Base-by-base conservation (phyloP, 2,329 filamentous ascomycete genomes). In the Raffaelea deltoideospora region DNA sequence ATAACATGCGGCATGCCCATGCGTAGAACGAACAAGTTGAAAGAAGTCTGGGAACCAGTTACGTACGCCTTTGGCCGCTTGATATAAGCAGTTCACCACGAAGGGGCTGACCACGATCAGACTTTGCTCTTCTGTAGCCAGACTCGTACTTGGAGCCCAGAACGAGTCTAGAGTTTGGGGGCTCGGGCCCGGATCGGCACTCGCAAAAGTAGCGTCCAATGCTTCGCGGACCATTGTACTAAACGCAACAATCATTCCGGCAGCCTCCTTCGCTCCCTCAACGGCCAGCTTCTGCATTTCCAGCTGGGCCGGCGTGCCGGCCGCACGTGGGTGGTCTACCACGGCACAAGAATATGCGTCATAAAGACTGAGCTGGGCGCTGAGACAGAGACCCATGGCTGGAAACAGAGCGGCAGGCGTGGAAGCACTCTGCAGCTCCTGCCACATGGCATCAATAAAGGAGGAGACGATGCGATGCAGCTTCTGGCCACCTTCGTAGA, bases 311-410 rank as follows among this genome's bases (percentile, higher is more conserved):
- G 31, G 9, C 21, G 37, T 21, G 11, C 39, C 43, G 10, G 33
- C 29, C 9, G 34, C 37, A 14, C 21, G 33, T 11, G 35, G 22
- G 26, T 42, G 28, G 29, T 41, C 39, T 21, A 31, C 29, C 18
- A 43, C 43, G 29, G 38, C 34, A 18, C 43, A 45, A 17, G 27
- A 20, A 34, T 45, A 38, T 7, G 19, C n/a, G 36, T 43, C 43
- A 22, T 40, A 40, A 17, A 45, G 41, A 18, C 20, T 34, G 11
- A 43, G 26, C 30, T 36, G 41, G 20, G 41, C 36, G 30, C 37
- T 39, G 37, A 41, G 34, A 26, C 32, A 27, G 10, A 45, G 21
- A 13, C 34, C 39, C 10, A 43, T 9, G 14, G 26, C 37, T 3
- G 41, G 33, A 8, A 40, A 30, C 17, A 43, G 33, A 13, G 32